Conservation (phyloP, 1,284 basidiomycete genomes). For the Sanghuangporus sanghuang region DNA sequence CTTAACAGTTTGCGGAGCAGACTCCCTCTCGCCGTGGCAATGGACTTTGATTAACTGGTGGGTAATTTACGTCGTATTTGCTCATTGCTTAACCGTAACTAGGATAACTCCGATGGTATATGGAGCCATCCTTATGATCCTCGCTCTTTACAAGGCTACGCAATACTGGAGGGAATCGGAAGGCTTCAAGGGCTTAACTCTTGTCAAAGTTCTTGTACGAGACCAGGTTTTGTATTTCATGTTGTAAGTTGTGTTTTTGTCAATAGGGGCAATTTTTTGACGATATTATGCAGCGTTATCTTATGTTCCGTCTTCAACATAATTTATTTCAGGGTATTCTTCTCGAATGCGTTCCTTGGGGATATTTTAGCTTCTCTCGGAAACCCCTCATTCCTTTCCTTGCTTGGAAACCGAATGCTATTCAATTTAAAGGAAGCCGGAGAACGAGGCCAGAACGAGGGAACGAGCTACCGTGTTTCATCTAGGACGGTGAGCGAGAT, state of each 20-base stretch:
- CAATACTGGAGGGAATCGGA: constrained; percentile 1
- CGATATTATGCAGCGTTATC: not conserved
- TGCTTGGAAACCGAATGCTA: constrained; percentile 3
- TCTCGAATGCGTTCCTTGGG: too few species aligned
- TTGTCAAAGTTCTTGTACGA: not conserved
- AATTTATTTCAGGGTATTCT: too few species aligned
- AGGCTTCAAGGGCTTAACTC: not conserved
- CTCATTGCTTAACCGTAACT: not conserved
- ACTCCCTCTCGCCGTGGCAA: not conserved
- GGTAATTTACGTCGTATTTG: not conserved
- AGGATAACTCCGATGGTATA: not conserved
- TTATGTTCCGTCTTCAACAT: not conserved
- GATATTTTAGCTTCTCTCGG: not conserved
- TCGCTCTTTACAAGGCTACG: constrained; percentile 5
- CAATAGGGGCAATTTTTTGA: too few species aligned
- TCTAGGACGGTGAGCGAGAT: not conserved
- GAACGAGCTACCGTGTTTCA: not conserved
- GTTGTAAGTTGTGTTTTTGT: too few species aligned
- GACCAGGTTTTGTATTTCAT: constrained; percentile 6
- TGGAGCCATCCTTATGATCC: not conserved
- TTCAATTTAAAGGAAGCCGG: constrained; percentile 8
- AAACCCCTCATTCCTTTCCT: not conserved
- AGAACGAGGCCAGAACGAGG: constrained; percentile 3
- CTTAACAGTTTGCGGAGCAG: not conserved
- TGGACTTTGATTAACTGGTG: not conserved